Percentiles rank a stretch among this genome's conserved stretches.
These are phyloP conservation scores for Cercospora nicotianae DNA, from an alignment of 2,329 filamentous ascomycete genomes.

Conservation along the genomic window DNA sequence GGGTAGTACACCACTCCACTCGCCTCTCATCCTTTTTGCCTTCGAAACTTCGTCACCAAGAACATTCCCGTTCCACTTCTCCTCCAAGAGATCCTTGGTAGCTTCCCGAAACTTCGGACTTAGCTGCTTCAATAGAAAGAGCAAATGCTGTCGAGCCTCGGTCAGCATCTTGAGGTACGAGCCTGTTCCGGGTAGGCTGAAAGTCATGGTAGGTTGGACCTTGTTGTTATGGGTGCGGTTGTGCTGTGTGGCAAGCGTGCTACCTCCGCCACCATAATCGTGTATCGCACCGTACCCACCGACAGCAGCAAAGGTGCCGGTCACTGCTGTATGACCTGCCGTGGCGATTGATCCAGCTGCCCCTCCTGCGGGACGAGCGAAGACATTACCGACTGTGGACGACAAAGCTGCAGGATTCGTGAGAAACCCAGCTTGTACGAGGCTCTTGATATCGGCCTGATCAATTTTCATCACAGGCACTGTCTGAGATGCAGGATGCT, in stretches of 20 bases:
- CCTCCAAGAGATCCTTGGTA: constrained; percentile 61
- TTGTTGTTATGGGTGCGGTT: constrained; percentile 19
- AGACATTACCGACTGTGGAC: constrained; percentile 42
- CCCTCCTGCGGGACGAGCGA: constrained; percentile 45
- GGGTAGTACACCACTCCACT: constrained; percentile 58
- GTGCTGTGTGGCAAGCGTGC: constrained; percentile 36
- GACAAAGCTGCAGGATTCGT: constrained; percentile 51
- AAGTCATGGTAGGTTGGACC: constrained; percentile 42
- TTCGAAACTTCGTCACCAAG: constrained; percentile 48
- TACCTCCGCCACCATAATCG: constrained; percentile 59
- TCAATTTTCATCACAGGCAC: constrained; percentile 47
- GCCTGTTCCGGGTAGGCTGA: constrained; percentile 68
- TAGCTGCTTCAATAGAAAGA: constrained; percentile 57
- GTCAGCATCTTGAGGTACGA: constrained; percentile 65
- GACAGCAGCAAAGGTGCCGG: constrained; percentile 67
- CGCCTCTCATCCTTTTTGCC: constrained; percentile 56
- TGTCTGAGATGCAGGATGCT: constrained; percentile 51
- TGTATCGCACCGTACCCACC: constrained; percentile 67
- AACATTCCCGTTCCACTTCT: constrained; percentile 71
- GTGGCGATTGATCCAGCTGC: constrained; percentile 55
- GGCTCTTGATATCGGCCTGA: constrained; percentile 53
- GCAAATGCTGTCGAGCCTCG: constrained; percentile 61
- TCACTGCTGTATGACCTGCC: constrained; percentile 62
- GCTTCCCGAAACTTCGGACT: constrained; percentile 61
- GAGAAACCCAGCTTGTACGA: constrained; percentile 68